Evolutionary conservation across 352 stramenopile genomes (phyloP), one percentile per base, ranked within the genome.

Genomic region (Thraustotheca clavata): DNA sequence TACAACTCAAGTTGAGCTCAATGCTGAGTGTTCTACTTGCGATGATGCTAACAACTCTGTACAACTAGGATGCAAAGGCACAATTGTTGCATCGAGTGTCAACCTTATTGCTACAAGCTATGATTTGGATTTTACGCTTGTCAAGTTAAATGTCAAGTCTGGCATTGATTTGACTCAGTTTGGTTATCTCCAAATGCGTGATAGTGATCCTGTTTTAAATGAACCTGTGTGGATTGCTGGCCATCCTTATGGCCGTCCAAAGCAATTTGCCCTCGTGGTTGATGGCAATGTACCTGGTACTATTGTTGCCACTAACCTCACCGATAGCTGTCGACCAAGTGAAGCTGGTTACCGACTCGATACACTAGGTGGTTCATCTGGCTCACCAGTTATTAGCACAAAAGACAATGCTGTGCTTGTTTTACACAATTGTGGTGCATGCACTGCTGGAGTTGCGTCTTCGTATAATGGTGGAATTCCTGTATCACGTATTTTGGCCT

Each of bases 391-490:
- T 7, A 70, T 90, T 27, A 71, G 77, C 5, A 77, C 54, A 62
- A 61, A 24, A 0, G 83, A 92, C 52, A 88, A 92, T 38, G 36
- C 60, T 1, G 83, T 92, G 3, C 67, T 89, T 24, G 83, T 69
- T 4, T 69, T 92, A 3, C 83, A 90, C 59, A 82, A 90, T 62
- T 92, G 83, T 48, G 83, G 83, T 1, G 80, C 80, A 1, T 92
- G 83, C 29, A 7, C 31, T 31, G n/a, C 11, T 31, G 7, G 1
- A 2, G 34, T 31, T 14, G 2, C 7, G n/a, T 78, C 76, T 3
- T n/a, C n/a, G n/a, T n/a, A n/a, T n/a, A 92, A 92, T 55, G 86
- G 77, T 1, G 80, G 77, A 9, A 80, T 91, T 54, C 88, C 88
- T 66, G 78, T 67, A 40, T 67, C 87, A 54, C 79, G 80, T 43